Base-by-base conservation (phyloP, 2,329 filamentous ascomycete genomes). In the Emmonsiellopsis sp. region DNA sequence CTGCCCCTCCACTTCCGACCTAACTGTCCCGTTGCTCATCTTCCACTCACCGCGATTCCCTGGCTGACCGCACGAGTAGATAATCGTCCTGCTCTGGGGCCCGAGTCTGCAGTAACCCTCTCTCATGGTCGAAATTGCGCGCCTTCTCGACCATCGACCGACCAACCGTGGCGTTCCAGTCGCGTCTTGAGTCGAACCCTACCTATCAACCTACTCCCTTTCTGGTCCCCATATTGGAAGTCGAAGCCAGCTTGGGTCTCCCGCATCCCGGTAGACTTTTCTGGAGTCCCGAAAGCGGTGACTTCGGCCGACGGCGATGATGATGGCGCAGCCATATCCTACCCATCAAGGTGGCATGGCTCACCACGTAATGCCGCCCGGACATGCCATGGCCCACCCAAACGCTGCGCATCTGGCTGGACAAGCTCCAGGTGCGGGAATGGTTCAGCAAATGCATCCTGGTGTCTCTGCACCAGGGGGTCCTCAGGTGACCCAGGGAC, bases 301-400 rank as follows among this genome's bases (percentile, higher is more conserved):
- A 65, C 63, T 66, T 65, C 60, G 61, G 63, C 55, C 60, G 52
- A 62, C 61, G 67, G 68, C 79, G 73, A 79, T 79, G 68, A 76
- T 75, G 71, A 76, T 76, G 73, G 69, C 73, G 65, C 74, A 76
- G 67, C 74, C 75, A 59, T 84, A 78, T 66, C 76, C 79, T 65
- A 76, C 78, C 68, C 77, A 79, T 70, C 77, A 79, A 68, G 76
- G 70, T 57, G 74, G 75, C 69, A 81, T 83, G 70, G 79, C 72
- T 56, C 72, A 80, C 55, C 79, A 79, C 50, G 79, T 79, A 53
- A 73, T 83, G 63, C 75, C 78, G 58, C 81, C 81, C 58, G 80
- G 78, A 50, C 81, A 84, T 61, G 80, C 80, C 57, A 82, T 83
- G 75, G 78, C 79, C 63, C 78, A 79, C 61, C 79, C 78, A 47